Evolutionary conservation across 163 green algal genomes (phyloP), one percentile per base, ranked within the genome.

Genomic region (Scenedesmus sp.): DNA sequence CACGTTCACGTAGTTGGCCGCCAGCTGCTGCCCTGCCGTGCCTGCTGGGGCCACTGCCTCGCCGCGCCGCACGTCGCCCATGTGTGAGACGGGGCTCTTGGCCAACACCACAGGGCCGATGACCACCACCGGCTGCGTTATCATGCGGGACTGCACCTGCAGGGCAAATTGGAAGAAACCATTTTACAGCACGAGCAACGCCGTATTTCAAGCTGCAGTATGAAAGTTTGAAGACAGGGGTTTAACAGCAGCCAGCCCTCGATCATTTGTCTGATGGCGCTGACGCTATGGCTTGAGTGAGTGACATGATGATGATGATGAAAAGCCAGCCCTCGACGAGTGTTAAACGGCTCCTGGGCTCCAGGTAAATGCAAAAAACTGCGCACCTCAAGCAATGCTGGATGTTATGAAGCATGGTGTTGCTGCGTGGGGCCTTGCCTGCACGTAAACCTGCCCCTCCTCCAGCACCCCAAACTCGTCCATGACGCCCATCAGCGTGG

Each of bases 31-130:
- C 18, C 72, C 70, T 35, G 37, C 16, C 7, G 0, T 22, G n/a
- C 26, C 35, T 3, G 46, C 1, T 15, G 72, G 10, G 78, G 94
- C 93, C 26, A 95, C 93, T 26, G 94, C 94, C 65, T 87, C 42
- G 7, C 96, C 59, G 2, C 87, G 56, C 7, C 93, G 89, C 65
- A 97, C 84, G 43, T 97, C 95, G 1, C 95, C 95, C n/a, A 91
- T 93, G 82, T 96, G 94, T 35, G 94, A 91, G 49, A 93, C 94
- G 20, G 94, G 94, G 70, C 95, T 93, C 83, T 95, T 96, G 88
- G 90, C 91, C 24, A 96, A 83, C 3, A 95, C n/a, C 20, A 96
- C 90, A 24, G 20, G 35, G 40, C 91, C 88, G 22, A 24, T 80
- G 56, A 96, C 90, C 30, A 95, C 51, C 24, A 53, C 15, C 5